phyloP scores from a whole-genome alignment of 257 asterid species.

The Solanum neorickii region DNA sequence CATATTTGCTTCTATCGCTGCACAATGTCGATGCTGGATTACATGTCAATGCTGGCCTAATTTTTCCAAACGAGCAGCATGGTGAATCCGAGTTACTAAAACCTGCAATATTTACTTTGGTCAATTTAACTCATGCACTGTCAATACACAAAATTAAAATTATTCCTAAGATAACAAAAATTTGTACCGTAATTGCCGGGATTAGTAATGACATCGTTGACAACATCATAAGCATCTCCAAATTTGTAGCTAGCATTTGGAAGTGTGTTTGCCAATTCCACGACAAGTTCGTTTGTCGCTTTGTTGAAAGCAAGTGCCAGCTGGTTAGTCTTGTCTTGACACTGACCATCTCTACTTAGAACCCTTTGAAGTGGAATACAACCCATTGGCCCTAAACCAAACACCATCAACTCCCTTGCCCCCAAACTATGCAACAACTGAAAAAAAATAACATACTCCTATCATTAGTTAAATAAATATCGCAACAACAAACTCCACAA shows the following conservation, averaged over 20 bases:
- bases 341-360: slow-evolving; percentile 43
- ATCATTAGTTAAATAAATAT: background rate
- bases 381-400: slow-evolving; percentile 94
- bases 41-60: slow-evolving; percentile 83
- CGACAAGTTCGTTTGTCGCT: slow-evolving; percentile 31
- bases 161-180: background rate
- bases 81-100: slow-evolving; percentile 73
- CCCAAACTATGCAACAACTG: slow-evolving; percentile 65
- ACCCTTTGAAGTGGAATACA: slow-evolving; percentile 93
- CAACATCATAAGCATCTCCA: slow-evolving; percentile 91
- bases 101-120: slow-evolving; percentile 23
- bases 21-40: slow-evolving; percentile 65
- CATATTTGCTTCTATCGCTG: slow-evolving; percentile 78
- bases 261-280: slow-evolving; percentile 27
- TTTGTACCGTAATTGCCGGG: slow-evolving; percentile 51
- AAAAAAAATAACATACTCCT: background rate
- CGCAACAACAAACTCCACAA: background rate
- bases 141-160: background rate
- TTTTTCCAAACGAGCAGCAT: slow-evolving; percentile 77
- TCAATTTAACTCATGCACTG: background rate
- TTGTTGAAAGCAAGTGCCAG: slow-evolving; percentile 55
- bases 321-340: slow-evolving; percentile 68
- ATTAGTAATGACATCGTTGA: slow-evolving; percentile 44
- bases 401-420: slow-evolving; percentile 61
- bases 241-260: slow-evolving; percentile 61